Conservation (phyloP, 805 yeast species). For the Torulaspora franciscae region DNA sequence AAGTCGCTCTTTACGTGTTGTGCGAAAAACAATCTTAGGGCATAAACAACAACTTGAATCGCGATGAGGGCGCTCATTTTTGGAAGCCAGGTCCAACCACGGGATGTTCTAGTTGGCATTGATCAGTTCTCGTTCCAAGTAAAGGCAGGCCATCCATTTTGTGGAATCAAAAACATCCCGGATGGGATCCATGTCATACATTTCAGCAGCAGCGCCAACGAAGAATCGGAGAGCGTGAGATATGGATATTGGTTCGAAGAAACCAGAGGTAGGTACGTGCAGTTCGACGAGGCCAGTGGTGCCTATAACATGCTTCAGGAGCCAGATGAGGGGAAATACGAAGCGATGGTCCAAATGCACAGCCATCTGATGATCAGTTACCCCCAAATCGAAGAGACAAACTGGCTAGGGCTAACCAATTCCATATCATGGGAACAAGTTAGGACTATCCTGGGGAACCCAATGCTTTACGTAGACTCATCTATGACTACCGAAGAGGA, state of each 20-base stretch:
- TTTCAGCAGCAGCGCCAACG: conserved; percentile 19
- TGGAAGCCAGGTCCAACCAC: conserved; percentile 5
- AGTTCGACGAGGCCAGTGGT: conserved; percentile 17
- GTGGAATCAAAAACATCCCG: conserved; percentile 29
- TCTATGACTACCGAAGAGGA: conserved; percentile 32
- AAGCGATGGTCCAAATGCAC: conserved; percentile 4
- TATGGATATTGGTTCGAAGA: conserved; percentile 34
- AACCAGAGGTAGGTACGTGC: conserved; percentile 7
- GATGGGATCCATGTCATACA: conserved; percentile 26
- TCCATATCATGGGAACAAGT: conserved; percentile 19
- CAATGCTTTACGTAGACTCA: conserved; percentile 26
- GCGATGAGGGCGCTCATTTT: conserved; percentile 7
- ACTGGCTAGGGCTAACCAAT: conserved; percentile 19
- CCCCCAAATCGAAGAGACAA: conserved; percentile 22
- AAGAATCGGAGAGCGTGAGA: conserved; percentile 17
- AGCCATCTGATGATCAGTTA: conserved; percentile 21
- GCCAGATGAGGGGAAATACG: conserved; percentile 12
- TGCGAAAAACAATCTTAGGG: background rate
- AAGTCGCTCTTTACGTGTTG: conserved; percentile 11
- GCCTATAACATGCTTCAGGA: conserved; percentile 18
- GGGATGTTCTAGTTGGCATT: conserved; percentile 24
- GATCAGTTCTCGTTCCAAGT: conserved; percentile 28
- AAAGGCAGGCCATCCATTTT: conserved; percentile 21
- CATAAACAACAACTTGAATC: background rate
- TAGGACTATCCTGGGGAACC: background rate